phyloP scores from a whole-genome alignment of 179 eudicot species.

The Spinacia oleracea region DNA sequence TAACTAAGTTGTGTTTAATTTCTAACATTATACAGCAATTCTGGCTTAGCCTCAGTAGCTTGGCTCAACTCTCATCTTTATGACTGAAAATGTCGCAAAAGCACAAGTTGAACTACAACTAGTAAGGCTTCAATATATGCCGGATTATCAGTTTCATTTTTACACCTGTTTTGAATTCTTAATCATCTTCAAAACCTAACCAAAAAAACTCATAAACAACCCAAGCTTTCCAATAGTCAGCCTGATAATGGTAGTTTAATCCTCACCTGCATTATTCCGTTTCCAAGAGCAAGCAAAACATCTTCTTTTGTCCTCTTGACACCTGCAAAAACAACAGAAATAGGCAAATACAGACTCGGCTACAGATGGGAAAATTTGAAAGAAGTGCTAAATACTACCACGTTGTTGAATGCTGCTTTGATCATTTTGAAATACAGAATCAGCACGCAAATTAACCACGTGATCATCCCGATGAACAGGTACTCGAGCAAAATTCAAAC shows the following conservation, averaged over 20 bases:
- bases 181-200: too few species aligned
- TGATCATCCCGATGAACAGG: slow-evolving; percentile 10
- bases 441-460: slow-evolving; percentile 28
- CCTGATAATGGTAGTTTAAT: slow-evolving; percentile 23
- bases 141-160: too few species aligned
- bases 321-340: slow-evolving; percentile 28
- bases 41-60: too few species aligned
- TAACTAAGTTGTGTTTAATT: too few species aligned
- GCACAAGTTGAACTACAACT: too few species aligned
- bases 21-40: too few species aligned
- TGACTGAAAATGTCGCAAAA: too few species aligned
- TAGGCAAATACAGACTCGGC: neutral
- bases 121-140: too few species aligned
- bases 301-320: slow-evolving; percentile 43
- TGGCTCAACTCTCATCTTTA: too few species aligned
- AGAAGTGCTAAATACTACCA: slow-evolving; percentile 12
- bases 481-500: slow-evolving; percentile 17
- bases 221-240: slow-evolving; percentile 31
- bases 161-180: too few species aligned
- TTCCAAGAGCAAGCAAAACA: slow-evolving; percentile 36
- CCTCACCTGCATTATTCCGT: slow-evolving; percentile 29
- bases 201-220: slow-evolving; percentile 8
- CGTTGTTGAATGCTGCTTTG: slow-evolving; percentile 17
- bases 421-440: neutral
- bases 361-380: neutral